Percentiles rank a stretch among this genome's conserved stretches.
Conservation (phyloP, 352 stramenopile genomes). For the Pythium monospermum region DNA sequence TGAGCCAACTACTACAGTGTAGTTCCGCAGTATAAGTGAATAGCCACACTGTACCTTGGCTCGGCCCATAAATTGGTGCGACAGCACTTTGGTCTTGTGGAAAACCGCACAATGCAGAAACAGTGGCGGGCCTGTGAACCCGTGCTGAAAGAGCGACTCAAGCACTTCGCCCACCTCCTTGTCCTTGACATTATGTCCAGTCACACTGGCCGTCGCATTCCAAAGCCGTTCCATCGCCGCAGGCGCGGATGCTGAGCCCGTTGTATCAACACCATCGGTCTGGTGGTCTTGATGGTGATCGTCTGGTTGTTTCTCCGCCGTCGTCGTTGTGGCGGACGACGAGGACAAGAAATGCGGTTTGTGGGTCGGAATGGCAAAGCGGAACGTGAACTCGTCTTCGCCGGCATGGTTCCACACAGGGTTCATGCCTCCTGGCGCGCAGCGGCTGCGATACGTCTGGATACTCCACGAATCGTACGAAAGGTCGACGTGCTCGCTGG, state of each 20-base stretch:
- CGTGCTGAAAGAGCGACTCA: slow-evolving; percentile 54
- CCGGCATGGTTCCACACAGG: slow-evolving; percentile 38
- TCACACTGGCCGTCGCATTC: slow-evolving; percentile 23
- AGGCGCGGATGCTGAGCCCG: no score
- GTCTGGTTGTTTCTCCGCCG: no score
- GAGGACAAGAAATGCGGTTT: slow-evolving; percentile 39
- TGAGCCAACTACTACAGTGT: background rate
- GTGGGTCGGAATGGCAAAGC: slow-evolving; percentile 75
- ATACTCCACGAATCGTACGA: slow-evolving; percentile 66
- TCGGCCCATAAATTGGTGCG: slow-evolving; percentile 73
- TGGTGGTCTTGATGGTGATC: background rate
- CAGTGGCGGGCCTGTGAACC: slow-evolving; percentile 56
- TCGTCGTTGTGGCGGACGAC: background rate
- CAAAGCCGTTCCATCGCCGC: slow-evolving; percentile 31
- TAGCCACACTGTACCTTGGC: slow-evolving; percentile 34
- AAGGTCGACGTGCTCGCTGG: slow-evolving; percentile 26
- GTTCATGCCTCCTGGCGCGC: slow-evolving; percentile 44
- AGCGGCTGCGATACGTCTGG: slow-evolving; percentile 62
- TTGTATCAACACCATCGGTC: background rate
- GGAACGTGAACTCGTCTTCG: slow-evolving; percentile 64
- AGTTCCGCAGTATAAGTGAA: background rate
- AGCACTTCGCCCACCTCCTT: slow-evolving; percentile 31
- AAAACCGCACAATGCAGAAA: slow-evolving; percentile 59
- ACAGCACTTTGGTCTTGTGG: slow-evolving; percentile 76
- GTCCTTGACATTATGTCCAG: slow-evolving; percentile 6